Conservation (phyloP, 768 basidiomycete genomes). For the Tricholoma matsutake region DNA sequence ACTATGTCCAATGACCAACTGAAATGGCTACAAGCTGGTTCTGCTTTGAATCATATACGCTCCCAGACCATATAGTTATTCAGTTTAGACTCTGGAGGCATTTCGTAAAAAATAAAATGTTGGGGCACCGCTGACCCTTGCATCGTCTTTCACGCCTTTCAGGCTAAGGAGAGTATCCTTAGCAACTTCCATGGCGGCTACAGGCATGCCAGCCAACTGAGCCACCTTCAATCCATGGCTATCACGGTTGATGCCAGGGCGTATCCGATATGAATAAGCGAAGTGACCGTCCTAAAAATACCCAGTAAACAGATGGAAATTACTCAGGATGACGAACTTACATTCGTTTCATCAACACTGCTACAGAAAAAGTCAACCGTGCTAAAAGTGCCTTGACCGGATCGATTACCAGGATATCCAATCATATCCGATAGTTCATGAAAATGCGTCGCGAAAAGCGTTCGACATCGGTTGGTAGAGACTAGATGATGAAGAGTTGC, state of each 20-base stretch:
- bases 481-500: conserved; percentile 83
- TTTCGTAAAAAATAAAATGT: neutral
- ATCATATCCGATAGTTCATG: conserved; percentile 90
- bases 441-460: conserved; percentile 99
- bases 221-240: conserved; percentile 93
- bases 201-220: conserved; percentile 80
- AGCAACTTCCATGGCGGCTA: conserved; percentile 57
- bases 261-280: conserved; percentile 77
- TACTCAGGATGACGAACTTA: conserved; percentile 31
- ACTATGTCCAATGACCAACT: conserved; percentile 90
- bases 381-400: conserved; percentile 46
- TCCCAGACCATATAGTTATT: conserved; percentile 38
- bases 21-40: conserved; percentile 86
- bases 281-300: conserved; percentile 65
- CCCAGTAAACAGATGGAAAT: neutral
- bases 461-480: conserved; percentile 66
- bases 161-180: conserved; percentile 44
- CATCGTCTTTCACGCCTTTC: conserved; percentile 20
- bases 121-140: neutral
- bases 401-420: conserved; percentile 47
- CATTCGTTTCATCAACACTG: conserved; percentile 75
- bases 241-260: conserved; percentile 82
- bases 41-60: conserved; percentile 87
- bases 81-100: neutral
- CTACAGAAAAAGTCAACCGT: conserved; percentile 87